Conservation (phyloP, 148 eudicot genomes). For the Cornus suecica region DNA sequence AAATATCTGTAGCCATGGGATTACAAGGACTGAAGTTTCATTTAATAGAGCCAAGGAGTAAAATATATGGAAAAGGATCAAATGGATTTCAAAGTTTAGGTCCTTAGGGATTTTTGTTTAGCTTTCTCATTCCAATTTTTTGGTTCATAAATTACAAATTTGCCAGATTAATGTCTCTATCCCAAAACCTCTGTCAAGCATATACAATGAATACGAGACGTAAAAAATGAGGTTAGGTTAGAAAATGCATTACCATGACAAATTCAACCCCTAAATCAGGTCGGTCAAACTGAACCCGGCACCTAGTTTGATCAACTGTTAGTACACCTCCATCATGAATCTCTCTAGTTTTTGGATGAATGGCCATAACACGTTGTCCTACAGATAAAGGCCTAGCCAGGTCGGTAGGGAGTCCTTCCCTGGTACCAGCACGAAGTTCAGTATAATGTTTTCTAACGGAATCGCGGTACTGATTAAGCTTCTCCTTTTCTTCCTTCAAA, state of each 20-base stretch:
- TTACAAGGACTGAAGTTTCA: neutral
- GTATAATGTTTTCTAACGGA: constrained; percentile 91
- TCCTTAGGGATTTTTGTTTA: neutral
- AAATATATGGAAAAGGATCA: neutral
- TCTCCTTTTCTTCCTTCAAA: constrained; percentile 89
- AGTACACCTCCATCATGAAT: constrained; percentile 87
- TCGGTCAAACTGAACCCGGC: constrained; percentile 91
- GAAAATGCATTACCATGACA: constrained; percentile 59
- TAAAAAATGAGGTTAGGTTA: neutral
- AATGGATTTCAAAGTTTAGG: neutral
- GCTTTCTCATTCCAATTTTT: neutral
- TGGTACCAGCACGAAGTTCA: constrained; percentile 79
- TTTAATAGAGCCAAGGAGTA: neutral
- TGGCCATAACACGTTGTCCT: constrained; percentile 90
- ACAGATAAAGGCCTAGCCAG: constrained; percentile 96
- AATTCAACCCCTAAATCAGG: constrained; percentile 98
- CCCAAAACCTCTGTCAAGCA: neutral
- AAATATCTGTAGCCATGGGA: neutral
- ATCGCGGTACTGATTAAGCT: constrained; percentile 87
- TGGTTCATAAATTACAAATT: neutral
- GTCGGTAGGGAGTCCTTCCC: constrained; percentile 95
- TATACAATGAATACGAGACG: neutral
- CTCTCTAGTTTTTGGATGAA: constrained; percentile 92
- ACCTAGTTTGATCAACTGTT: constrained; percentile 82
- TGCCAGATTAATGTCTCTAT: neutral